Conservation (phyloP, 75 land plant genomes). For the Sequoia sempervirens region DNA sequence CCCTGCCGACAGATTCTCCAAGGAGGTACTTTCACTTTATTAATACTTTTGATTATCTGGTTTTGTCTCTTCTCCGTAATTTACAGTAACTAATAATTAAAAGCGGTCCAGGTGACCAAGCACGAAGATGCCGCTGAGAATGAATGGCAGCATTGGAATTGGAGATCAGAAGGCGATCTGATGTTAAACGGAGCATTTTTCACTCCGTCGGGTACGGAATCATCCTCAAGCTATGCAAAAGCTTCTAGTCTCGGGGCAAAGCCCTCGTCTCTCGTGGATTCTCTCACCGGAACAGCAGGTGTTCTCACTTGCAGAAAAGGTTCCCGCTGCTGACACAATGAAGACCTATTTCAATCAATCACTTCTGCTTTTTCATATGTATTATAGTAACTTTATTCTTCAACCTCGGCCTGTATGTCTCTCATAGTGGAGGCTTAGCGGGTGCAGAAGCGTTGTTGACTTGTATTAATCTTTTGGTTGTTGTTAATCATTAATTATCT, state of each 20-base stretch:
- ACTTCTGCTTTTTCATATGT: background rate
- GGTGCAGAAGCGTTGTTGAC: constrained; percentile 1
- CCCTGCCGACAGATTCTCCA: constrained; percentile 5
- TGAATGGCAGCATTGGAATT: constrained; percentile 37
- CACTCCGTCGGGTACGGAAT: constrained; percentile 34
- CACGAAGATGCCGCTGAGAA: constrained; percentile 23
- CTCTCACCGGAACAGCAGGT: constrained; percentile 36
- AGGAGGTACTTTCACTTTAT: background rate
- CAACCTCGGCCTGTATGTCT: constrained; percentile 1
- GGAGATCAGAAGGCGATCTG: constrained; percentile 45
- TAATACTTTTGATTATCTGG: background rate
- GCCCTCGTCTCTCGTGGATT: constrained; percentile 31
- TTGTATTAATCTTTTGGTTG: background rate
- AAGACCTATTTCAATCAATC: background rate
- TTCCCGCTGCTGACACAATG: constrained; percentile 16
- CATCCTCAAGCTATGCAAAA: constrained; percentile 38
- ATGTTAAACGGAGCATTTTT: constrained; percentile 63
- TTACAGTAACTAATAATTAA: background rate
- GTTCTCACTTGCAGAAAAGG: constrained; percentile 36
- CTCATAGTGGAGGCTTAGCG: background rate
- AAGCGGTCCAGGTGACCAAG: constrained; percentile 38
- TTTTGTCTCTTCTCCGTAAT: background rate
- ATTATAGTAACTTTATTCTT: background rate
- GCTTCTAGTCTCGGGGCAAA: constrained; percentile 46
- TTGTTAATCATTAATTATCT: too few species aligned